Evolutionary conservation across 2,329 filamentous ascomycete genomes (phyloP).

Genomic region (Aspergillus cejpii): DNA sequence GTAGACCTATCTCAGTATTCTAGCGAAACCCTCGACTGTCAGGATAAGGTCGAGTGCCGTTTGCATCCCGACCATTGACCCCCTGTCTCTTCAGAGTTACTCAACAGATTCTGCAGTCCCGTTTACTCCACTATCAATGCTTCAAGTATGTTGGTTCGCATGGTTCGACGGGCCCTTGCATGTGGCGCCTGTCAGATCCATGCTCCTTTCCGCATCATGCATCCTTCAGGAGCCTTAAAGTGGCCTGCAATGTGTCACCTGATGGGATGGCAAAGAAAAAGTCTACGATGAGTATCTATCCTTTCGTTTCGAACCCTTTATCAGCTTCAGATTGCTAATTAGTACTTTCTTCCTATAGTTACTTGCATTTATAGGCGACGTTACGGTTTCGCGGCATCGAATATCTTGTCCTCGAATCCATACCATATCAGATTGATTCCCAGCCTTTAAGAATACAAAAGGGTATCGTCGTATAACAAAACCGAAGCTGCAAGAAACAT

Average conservation of each 20-base stretch:
- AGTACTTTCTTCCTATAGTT: neutral
- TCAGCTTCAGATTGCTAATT: neutral
- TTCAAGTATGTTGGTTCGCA: neutral
- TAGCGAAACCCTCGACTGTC: neutral
- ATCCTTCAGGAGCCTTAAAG: neutral
- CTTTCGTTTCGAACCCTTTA: neutral
- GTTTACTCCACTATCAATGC: neutral
- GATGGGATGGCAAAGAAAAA: neutral
- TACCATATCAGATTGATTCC: neutral
- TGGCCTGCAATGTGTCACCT: neutral
- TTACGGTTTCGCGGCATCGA: neutral
- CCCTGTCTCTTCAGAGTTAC: neutral
- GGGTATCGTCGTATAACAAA: neutral
- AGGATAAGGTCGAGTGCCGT: neutral
- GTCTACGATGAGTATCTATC: neutral
- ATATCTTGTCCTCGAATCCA: neutral
- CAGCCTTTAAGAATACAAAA: neutral
- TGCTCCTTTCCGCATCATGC: neutral
- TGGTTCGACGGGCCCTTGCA: neutral
- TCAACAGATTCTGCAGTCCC: neutral
- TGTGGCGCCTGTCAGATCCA: neutral
- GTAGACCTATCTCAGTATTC: neutral
- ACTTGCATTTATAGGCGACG: neutral
- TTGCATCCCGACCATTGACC: neutral
- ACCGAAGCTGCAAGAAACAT: neutral